These are phyloP conservation scores for Simplicillium aogashimaense DNA, from an alignment of 2,329 filamentous ascomycete genomes.

Conservation along the genomic window DNA sequence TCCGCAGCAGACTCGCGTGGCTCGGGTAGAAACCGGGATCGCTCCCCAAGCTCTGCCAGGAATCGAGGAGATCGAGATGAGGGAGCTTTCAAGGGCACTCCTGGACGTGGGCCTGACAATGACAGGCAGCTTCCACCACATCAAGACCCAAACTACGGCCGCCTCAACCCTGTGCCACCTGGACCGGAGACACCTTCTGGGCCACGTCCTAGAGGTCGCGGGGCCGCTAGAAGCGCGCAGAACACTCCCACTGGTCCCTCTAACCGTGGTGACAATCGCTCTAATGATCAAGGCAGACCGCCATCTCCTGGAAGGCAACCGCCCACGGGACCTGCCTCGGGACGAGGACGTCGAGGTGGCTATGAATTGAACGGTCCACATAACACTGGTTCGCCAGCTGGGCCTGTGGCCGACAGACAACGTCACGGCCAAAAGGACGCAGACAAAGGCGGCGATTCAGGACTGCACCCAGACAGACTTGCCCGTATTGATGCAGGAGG, in stretches of 20 bases:
- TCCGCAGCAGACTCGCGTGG: slow-evolving; percentile 19
- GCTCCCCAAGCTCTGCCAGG: slow-evolving; percentile 17
- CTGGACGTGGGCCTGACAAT: slow-evolving; percentile 28
- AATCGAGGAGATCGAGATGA: slow-evolving; percentile 30
- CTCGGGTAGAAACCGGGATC: slow-evolving; percentile 20
- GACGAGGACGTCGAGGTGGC: slow-evolving; percentile 33
- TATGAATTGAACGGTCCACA: slow-evolving; percentile 26
- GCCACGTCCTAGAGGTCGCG: slow-evolving; percentile 40
- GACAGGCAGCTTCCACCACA: slow-evolving; percentile 32
- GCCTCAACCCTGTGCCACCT: slow-evolving; percentile 43
- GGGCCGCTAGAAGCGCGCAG: slow-evolving; percentile 25
- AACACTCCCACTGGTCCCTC: slow-evolving; percentile 24
- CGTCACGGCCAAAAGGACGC: slow-evolving; percentile 22
- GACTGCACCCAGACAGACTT: slow-evolving; percentile 41
- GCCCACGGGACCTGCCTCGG: slow-evolving; percentile 43
- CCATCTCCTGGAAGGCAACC: slow-evolving; percentile 40
- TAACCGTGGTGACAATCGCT: slow-evolving; percentile 31
- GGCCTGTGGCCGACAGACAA: slow-evolving; percentile 30
- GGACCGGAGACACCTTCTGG: slow-evolving; percentile 42
- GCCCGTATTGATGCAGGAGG: slow-evolving; percentile 27
- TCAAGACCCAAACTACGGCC: slow-evolving; percentile 53
- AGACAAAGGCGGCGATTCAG: slow-evolving; percentile 15
- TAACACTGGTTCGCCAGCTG: slow-evolving; percentile 16
- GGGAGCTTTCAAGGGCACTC: slow-evolving; percentile 24
- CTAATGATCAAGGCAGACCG: slow-evolving; percentile 29